phyloP scores from a whole-genome alignment of 306 rosid species.

The Casuarina cunninghamiana region DNA sequence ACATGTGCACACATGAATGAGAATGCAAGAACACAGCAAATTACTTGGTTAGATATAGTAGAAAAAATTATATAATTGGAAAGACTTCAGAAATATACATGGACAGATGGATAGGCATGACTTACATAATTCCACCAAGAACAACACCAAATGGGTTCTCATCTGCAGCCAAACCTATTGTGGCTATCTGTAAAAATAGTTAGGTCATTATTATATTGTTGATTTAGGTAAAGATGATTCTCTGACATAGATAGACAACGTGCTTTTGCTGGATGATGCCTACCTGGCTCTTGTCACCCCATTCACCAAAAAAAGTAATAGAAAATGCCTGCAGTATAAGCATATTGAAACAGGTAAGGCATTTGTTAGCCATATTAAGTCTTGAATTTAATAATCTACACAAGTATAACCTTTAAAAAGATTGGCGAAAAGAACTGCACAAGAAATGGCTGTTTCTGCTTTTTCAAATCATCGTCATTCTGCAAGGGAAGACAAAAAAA shows the following conservation, averaged over 20 bases:
- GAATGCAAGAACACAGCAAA: neutral
- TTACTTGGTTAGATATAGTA: neutral
- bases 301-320: conserved; percentile 91
- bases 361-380: conserved; percentile 6
- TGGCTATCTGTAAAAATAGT: conserved; percentile 71
- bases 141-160: conserved; percentile 92
- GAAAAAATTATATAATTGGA: too few relatives aligned
- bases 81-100: neutral
- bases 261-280: conserved; percentile 21
- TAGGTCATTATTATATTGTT: conserved; percentile 17
- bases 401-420: conserved; percentile 60
- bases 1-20: neutral
- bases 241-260: neutral
- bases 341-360: conserved; percentile 24
- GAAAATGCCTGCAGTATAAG: conserved; percentile 77
- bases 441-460: conserved; percentile 55
- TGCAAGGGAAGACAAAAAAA: conserved; percentile 27
- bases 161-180: conserved; percentile 95
- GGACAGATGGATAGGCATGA: conserved; percentile 20
- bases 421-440: conserved; percentile 79
- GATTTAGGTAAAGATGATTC: neutral
- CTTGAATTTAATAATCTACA: conserved; percentile 12
- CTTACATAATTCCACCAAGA: conserved; percentile 94
- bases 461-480: conserved; percentile 70
- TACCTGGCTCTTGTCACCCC: conserved; percentile 99